Percentiles rank a stretch among this genome's conserved stretches.
phyloP scores from a whole-genome alignment of 345 rosid genomes.

The Capsella bursapastoris region DNA sequence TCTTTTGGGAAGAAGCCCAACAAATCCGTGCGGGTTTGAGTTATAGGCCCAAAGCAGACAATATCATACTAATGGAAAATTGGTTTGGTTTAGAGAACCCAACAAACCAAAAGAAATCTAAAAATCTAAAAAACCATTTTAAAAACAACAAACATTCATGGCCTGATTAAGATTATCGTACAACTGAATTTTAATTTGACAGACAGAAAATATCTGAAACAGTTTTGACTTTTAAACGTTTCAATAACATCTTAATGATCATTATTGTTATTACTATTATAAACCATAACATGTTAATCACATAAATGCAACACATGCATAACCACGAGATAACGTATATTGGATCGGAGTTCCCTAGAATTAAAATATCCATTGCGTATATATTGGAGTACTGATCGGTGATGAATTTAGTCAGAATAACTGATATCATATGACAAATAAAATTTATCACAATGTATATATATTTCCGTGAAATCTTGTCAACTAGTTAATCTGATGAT shows the following conservation, averaged over 20 bases:
- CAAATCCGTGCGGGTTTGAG: too few relatives aligned
- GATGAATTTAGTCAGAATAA: background rate
- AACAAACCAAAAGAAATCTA: too few relatives aligned
- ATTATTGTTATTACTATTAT: background rate
- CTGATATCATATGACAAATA: too few relatives aligned
- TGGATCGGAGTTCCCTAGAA: background rate
- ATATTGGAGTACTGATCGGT: background rate
- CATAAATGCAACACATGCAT: slow-evolving; percentile 1
- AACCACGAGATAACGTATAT: background rate
- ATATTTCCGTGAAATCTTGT: background rate
- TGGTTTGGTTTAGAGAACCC: too few relatives aligned
- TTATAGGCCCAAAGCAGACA: too few relatives aligned
- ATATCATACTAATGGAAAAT: too few relatives aligned
- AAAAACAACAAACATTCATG: too few relatives aligned
- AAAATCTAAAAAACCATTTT: too few relatives aligned
- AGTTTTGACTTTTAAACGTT: background rate
- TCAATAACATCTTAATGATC: background rate
- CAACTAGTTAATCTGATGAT: background rate
- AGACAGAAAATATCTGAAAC: background rate
- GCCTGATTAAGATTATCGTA: too few relatives aligned
- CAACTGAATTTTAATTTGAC: background rate
- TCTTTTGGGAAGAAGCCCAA: too few relatives aligned
- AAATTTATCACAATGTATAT: background rate
- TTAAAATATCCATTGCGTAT: background rate
- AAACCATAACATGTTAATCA: background rate